Percentiles rank a stretch among this genome's conserved stretches.
These are phyloP conservation scores for Sarcodon sp. DNA, from an alignment of 768 basidiomycete species.

Conservation along the genomic window DNA sequence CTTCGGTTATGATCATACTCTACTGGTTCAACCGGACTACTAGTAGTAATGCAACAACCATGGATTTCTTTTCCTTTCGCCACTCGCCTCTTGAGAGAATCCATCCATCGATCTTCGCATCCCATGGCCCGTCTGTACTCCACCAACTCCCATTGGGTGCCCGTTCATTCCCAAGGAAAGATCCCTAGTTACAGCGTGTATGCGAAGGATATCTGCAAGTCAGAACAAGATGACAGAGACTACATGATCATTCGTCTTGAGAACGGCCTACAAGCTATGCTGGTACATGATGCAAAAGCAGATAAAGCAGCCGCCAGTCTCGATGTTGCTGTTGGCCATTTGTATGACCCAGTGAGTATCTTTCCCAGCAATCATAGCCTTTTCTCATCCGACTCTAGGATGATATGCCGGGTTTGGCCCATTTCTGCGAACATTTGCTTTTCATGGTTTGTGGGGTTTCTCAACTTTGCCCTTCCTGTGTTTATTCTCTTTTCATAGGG, in stretches of 20 bases:
- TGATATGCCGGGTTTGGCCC: slow-evolving; percentile 87
- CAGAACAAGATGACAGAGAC: slow-evolving; percentile 64
- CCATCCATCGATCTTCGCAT: too few relatives aligned
- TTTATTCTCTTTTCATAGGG: slow-evolving; percentile 31
- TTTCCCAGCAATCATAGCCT: neutral
- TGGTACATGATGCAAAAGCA: slow-evolving; percentile 74
- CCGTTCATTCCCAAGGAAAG: slow-evolving; percentile 1
- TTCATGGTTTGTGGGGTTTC: slow-evolving; percentile 64
- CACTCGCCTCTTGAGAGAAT: too few relatives aligned
- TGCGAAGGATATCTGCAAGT: slow-evolving; percentile 49
- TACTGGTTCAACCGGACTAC: too few relatives aligned
- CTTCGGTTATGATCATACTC: too few relatives aligned
- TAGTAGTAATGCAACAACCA: too few relatives aligned
- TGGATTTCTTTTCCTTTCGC: too few relatives aligned
- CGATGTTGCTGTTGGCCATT: slow-evolving; percentile 89
- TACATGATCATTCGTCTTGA: slow-evolving; percentile 76
- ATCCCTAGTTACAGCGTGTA: slow-evolving; percentile 41
- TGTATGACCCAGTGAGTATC: slow-evolving; percentile 69
- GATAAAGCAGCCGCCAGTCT: slow-evolving; percentile 94
- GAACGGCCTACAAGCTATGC: slow-evolving; percentile 79
- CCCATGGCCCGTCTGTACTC: neutral
- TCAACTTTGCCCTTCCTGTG: neutral
- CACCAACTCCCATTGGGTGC: slow-evolving; percentile 3
- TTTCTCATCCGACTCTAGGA: slow-evolving; percentile 24
- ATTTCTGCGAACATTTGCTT: slow-evolving; percentile 91